phyloP scores from a whole-genome alignment of 208 protist genomes.

The Acanthamoeba lenticulata region DNA sequence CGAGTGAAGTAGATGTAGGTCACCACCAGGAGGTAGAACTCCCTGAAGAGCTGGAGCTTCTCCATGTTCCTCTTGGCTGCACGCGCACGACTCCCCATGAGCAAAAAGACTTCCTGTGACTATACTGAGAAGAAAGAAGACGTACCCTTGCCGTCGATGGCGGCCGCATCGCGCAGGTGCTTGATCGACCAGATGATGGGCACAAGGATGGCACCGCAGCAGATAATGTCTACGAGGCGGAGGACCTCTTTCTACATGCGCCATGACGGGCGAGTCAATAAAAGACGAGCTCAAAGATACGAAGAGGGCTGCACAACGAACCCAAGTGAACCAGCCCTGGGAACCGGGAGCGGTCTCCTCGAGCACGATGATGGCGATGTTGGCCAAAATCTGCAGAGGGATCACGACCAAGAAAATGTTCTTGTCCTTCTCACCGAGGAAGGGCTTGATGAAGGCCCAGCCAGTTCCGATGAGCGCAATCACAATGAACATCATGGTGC shows the following conservation, averaged over 20 bases:
- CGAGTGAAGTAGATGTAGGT: conserved; percentile 91
- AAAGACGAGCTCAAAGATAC: neutral
- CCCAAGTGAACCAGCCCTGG: conserved; percentile 82
- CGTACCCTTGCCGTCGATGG: conserved; percentile 71
- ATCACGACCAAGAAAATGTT: conserved; percentile 84
- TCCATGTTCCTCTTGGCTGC: conserved; percentile 76
- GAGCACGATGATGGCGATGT: conserved; percentile 87
- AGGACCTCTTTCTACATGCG: conserved; percentile 71
- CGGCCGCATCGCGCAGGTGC: conserved; percentile 74
- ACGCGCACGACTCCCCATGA: neutral
- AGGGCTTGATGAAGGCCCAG: conserved; percentile 89
- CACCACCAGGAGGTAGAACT: conserved; percentile 89
- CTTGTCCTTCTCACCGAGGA: conserved; percentile 86
- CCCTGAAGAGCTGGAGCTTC: conserved; percentile 87
- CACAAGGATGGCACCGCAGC: conserved; percentile 88
- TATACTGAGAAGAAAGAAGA: neutral
- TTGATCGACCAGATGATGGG: conserved; percentile 89
- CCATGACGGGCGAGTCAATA: neutral
- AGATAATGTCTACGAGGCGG: conserved; percentile 88
- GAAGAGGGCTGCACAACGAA: neutral
- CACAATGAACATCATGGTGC: conserved; percentile 85
- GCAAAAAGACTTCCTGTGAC: no score
- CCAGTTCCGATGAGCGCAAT: conserved; percentile 87
- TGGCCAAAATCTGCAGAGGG: conserved; percentile 84
- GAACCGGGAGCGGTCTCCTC: conserved; percentile 87